phyloP scores from a whole-genome alignment of 108 stramenopile genomes.

The Nitzschia palea region DNA sequence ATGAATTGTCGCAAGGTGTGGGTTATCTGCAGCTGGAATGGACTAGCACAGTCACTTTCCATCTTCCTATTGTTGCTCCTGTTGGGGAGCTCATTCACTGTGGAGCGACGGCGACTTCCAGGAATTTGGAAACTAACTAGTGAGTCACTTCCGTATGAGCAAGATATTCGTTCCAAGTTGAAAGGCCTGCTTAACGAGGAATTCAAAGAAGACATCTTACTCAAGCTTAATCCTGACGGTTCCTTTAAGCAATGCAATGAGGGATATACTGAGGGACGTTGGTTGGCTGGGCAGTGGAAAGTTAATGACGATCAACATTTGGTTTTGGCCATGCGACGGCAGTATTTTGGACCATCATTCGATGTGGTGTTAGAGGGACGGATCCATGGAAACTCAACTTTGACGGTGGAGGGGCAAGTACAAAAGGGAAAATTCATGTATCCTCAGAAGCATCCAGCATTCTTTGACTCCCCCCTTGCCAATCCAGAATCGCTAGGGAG shows the following conservation, averaged over 20 bases:
- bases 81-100: neutral
- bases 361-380: conserved; percentile 17
- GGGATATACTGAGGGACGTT: conserved; percentile 24
- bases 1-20: neutral
- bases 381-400: neutral
- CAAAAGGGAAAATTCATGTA: conserved; percentile 31
- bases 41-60: no score
- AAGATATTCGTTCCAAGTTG: conserved; percentile 22
- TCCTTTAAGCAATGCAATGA: conserved; percentile 35
- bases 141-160: conserved; percentile 15
- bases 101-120: neutral
- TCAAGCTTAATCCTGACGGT: conserved; percentile 27
- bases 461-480: conserved; percentile 39
- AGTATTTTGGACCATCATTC: conserved; percentile 30
- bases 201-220: conserved; percentile 2
- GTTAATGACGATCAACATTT: neutral
- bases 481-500: conserved; percentile 22
- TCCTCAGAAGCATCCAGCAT: conserved; percentile 20
- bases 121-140: conserved; percentile 26
- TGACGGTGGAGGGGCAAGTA: conserved; percentile 4
- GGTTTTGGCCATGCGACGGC: conserved; percentile 16
- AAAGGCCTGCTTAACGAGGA: neutral
- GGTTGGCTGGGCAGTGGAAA: conserved; percentile 25
- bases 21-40: no score
- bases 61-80: neutral